Evolutionary conservation across 2,329 filamentous ascomycete genomes (phyloP).

Genomic region (Colletotrichum paranaense): DNA sequence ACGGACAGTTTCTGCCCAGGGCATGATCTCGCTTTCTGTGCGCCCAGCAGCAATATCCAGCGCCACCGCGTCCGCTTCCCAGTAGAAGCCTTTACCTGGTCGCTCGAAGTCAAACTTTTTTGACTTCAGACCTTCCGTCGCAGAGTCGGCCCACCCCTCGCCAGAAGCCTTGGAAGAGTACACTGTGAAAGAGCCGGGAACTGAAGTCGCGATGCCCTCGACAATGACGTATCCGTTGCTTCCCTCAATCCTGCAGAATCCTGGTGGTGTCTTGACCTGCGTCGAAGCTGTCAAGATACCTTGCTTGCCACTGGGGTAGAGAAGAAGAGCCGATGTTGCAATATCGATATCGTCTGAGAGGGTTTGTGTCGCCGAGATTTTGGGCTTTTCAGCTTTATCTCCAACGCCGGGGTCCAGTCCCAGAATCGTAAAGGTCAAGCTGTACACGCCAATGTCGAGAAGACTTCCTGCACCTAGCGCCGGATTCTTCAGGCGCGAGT

Average conservation of each 20-base stretch:
- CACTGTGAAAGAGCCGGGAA: conserved; percentile 50
- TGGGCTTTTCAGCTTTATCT: conserved; percentile 43
- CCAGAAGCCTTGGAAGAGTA: conserved; percentile 38
- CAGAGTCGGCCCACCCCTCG: conserved; percentile 37
- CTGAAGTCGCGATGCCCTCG: conserved; percentile 46
- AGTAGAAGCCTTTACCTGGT: conserved; percentile 53
- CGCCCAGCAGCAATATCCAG: conserved; percentile 50
- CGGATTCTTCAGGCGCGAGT: conserved; percentile 49
- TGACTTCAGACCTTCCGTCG: conserved; percentile 1
- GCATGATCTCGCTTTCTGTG: conserved; percentile 54
- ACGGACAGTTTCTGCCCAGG: conserved; percentile 57
- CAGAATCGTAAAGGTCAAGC: conserved; percentile 52
- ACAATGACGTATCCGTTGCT: conserved; percentile 49
- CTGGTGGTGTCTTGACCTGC: conserved; percentile 42
- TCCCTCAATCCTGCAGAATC: conserved; percentile 54
- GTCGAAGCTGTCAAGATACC: conserved; percentile 54
- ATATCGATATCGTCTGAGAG: conserved; percentile 49
- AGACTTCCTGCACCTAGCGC: conserved; percentile 54
- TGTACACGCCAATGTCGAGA: conserved; percentile 57
- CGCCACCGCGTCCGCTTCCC: conserved; percentile 57
- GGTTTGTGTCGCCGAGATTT: conserved; percentile 49
- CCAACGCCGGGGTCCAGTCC: conserved; percentile 45
- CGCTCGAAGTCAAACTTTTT: conserved; percentile 50
- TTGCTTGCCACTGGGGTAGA: conserved; percentile 51
- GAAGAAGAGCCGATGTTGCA: conserved; percentile 51